phyloP scores from a whole-genome alignment of 2,329 filamentous ascomycete genomes.

The Aureobasidium lini region DNA sequence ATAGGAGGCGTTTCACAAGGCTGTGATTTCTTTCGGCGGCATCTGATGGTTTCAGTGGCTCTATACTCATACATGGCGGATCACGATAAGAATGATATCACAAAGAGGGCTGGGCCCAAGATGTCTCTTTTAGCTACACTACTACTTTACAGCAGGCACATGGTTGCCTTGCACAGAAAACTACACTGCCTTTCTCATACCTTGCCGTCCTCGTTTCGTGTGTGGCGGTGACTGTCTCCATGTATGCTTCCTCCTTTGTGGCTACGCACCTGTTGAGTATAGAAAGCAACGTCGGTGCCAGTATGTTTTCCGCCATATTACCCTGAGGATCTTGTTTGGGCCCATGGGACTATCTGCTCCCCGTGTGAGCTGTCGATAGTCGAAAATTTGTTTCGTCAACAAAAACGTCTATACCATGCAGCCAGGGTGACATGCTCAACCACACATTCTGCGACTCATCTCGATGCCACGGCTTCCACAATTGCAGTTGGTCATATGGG shows the following conservation, averaged over 20 bases:
- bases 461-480: neutral
- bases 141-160: neutral
- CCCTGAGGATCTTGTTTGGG: too few relatives aligned
- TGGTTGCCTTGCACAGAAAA: neutral
- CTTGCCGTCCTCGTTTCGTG: neutral
- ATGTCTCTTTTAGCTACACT: neutral
- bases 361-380: too few relatives aligned
- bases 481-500: neutral
- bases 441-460: neutral
- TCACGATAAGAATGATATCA: neutral
- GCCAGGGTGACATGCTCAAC: neutral
- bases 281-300: too few relatives aligned
- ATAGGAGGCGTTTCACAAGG: conserved; percentile 9
- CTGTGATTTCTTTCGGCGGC: neutral
- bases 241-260: too few relatives aligned
- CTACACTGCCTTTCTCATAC: neutral
- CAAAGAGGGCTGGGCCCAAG: neutral
- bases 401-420: too few relatives aligned
- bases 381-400: too few relatives aligned
- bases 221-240: neutral
- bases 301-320: too few relatives aligned
- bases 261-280: too few relatives aligned
- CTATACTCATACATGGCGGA: neutral
- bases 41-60: neutral
- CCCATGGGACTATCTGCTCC: too few relatives aligned